Base-by-base conservation (phyloP, 2,329 filamentous ascomycete genomes). In the Verticillium longisporum region DNA sequence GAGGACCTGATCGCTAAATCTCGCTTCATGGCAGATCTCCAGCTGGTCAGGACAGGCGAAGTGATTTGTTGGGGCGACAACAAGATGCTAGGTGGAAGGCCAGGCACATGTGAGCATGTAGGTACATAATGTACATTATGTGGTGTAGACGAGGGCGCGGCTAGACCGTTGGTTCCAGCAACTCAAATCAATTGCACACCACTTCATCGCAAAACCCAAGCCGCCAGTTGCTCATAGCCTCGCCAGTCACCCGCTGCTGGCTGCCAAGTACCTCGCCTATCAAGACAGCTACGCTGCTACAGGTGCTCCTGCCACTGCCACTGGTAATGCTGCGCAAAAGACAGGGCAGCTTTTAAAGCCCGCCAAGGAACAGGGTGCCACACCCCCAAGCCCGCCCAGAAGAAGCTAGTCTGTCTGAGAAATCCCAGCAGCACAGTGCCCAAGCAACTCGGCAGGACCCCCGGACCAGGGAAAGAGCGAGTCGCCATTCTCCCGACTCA, bases 331-430 rank as follows among this genome's bases (percentile, higher is more conserved):
- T 36, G 34, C 34, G 34, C 34, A 36, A 36, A 36, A 26, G 45
- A 7, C 18, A 53, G 45, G 4, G 18, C 45, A 53, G 18, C 21
- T 10, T 18, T 53, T 53, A 53, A 53, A 53, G 26, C 18, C 45
- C 45, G 45, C 45, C 45, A 53, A 53, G 45, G 45, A 26, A 21
- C 45, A 53, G 45, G 45, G 45, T 53, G 45, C 37, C 56, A 58
- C 56, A 58, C 56, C 56, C 31, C 45, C 37, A 45, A 37, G 45
- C 41, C 15, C 37, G 26, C 56, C 56, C 56, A 58, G 56, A 58
- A 58, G 45, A 21, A 38, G 56, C 56, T 58, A 58, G 37, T 33
- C 56, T 58, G 56, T 58, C 56, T 58, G 56, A 58, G 36, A 18
- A 38, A 38, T 26, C 56, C 56, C 56, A 38, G 36, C 37, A 41